These are phyloP conservation scores for Fusarium sp. DNA, from an alignment of 2,329 filamentous ascomycete genomes.

Conservation along the genomic window DNA sequence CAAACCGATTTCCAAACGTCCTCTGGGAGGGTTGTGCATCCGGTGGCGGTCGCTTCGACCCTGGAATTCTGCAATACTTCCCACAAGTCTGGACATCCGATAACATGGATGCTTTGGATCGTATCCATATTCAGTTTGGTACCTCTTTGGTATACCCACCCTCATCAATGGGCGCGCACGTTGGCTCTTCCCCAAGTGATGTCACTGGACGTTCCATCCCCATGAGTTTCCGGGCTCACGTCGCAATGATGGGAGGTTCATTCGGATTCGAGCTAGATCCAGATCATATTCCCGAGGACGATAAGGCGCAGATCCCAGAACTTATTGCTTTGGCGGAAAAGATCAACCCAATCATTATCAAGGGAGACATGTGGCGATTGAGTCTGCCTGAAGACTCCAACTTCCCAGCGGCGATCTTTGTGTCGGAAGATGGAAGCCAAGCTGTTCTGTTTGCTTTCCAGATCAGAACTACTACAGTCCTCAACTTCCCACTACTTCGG, in stretches of 20 bases:
- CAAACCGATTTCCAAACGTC: slow-evolving; percentile 71
- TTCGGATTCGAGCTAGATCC: slow-evolving; percentile 77
- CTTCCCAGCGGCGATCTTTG: slow-evolving; percentile 74
- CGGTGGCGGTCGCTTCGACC: slow-evolving; percentile 75
- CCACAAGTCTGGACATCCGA: slow-evolving; percentile 77
- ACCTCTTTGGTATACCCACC: slow-evolving; percentile 75
- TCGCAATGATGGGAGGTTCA: slow-evolving; percentile 78
- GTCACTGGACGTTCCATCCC: slow-evolving; percentile 69
- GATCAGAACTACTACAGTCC: slow-evolving; percentile 63
- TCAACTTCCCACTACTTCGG: slow-evolving; percentile 68
- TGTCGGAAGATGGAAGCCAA: slow-evolving; percentile 64
- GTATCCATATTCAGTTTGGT: slow-evolving; percentile 75
- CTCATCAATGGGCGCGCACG: slow-evolving; percentile 76
- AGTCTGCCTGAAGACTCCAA: slow-evolving; percentile 71
- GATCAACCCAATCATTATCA: slow-evolving; percentile 72
- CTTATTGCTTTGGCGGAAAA: slow-evolving; percentile 69
- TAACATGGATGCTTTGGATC: slow-evolving; percentile 74
- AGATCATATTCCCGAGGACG: slow-evolving; percentile 63
- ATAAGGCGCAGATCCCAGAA: slow-evolving; percentile 67
- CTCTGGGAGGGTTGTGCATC: slow-evolving; percentile 78
- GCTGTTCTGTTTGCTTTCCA: slow-evolving; percentile 75
- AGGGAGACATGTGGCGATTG: slow-evolving; percentile 73
- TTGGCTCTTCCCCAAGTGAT: slow-evolving; percentile 73
- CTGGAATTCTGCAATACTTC: slow-evolving; percentile 75
- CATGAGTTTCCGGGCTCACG: slow-evolving; percentile 73